Evolutionary conservation across 2,329 filamentous ascomycete genomes (phyloP).

Genomic region (Boeremia exigua): DNA sequence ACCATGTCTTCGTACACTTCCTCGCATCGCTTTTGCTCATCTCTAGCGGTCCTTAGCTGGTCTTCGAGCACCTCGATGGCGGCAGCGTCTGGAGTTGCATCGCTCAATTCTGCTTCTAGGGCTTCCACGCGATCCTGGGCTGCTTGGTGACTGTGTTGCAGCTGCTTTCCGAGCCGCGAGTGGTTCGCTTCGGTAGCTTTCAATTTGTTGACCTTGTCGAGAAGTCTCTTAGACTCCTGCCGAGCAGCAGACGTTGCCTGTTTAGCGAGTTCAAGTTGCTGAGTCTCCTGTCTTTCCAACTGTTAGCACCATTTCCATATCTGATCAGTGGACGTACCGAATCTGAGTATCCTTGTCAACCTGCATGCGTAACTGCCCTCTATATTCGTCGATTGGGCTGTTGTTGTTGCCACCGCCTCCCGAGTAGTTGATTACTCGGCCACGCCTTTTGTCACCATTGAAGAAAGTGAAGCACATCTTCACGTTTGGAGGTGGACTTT

Average conservation of each 20-base stretch:
- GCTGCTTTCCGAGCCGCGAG: constrained; percentile 52
- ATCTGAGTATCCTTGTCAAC: constrained; percentile 75
- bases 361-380: constrained; percentile 73
- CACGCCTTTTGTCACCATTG: constrained; percentile 65
- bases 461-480: constrained; percentile 73
- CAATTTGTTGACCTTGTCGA: constrained; percentile 56
- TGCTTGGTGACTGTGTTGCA: constrained; percentile 64
- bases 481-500: constrained; percentile 68
- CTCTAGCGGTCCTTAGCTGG: constrained; percentile 63
- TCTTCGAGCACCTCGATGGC: constrained; percentile 51
- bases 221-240: constrained; percentile 39
- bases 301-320: constrained; percentile 9
- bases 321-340: constrained; percentile 44
- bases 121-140: constrained; percentile 68
- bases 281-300: constrained; percentile 49
- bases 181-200: constrained; percentile 58
- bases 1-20: constrained; percentile 58
- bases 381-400: constrained; percentile 60
- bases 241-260: constrained; percentile 38
- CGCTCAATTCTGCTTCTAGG: constrained; percentile 69
- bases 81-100: constrained; percentile 66
- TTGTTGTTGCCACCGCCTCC: constrained; percentile 57
- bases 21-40: constrained; percentile 45
- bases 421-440: constrained; percentile 54
- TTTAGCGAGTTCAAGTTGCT: constrained; percentile 60